Evolutionary conservation across 371 early-diverging fungal species (phyloP).

Genomic region (Cokeromyces recurvatus): DNA sequence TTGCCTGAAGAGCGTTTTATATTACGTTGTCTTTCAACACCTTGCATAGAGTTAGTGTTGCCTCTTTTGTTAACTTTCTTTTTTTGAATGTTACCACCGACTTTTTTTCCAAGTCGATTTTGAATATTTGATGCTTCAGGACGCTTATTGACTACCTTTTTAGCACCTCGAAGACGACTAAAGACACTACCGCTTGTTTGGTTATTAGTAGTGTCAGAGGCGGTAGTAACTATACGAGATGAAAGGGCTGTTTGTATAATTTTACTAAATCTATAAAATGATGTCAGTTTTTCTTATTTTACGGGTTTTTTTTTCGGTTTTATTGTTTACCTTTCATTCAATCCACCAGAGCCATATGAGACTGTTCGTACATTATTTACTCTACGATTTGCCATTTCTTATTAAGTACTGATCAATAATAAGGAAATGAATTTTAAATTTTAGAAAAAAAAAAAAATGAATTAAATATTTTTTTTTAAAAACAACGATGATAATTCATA

Average conservation of each 20-base stretch:
- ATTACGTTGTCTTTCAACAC: background rate
- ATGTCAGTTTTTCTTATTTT: too few species aligned
- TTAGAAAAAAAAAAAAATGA: too few species aligned
- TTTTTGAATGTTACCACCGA: constrained; percentile 16
- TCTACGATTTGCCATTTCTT: too few species aligned
- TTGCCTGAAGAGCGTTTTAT: background rate
- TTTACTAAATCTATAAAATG: constrained; percentile 3
- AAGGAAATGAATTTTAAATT: too few species aligned
- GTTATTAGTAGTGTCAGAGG: background rate
- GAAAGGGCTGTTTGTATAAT: constrained; percentile 5
- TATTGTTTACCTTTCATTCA: constrained; percentile 38
- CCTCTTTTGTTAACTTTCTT: constrained; percentile 5
- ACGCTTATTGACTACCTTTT: background rate
- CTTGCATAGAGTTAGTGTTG: background rate
- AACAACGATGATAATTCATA: too few species aligned
- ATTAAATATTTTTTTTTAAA: too few species aligned
- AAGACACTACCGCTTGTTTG: constrained; percentile 21
- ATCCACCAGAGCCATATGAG: constrained; percentile 26
- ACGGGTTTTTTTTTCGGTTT: too few species aligned
- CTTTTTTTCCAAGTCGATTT: constrained; percentile 29
- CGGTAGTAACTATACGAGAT: background rate
- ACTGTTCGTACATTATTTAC: constrained; percentile 20
- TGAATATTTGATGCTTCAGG: constrained; percentile 24
- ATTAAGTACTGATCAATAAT: too few species aligned
- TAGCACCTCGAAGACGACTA: constrained; percentile 29